Conservation (phyloP, 2,329 filamentous ascomycete genomes). For the Fusarium sublunatum region DNA sequence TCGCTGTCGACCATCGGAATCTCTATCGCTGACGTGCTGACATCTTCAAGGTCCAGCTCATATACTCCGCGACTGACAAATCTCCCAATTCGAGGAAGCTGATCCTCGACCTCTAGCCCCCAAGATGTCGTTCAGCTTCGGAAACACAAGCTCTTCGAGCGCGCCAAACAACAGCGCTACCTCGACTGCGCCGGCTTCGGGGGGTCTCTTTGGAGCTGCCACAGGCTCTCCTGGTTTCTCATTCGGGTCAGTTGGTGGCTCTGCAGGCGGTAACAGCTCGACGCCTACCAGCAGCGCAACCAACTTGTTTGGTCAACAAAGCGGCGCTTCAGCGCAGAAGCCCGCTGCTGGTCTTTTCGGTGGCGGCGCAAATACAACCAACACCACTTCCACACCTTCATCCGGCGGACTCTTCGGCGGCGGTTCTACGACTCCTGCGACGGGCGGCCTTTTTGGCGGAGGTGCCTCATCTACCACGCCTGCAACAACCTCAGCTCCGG, state of each 20-base stretch:
- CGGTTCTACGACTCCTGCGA: constrained; percentile 42
- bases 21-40: constrained; percentile 11
- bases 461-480: constrained; percentile 44
- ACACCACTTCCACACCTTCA: constrained; percentile 34
- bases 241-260: constrained; percentile 52
- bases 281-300: constrained; percentile 46
- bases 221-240: constrained; percentile 53
- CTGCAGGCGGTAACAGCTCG: constrained; percentile 43
- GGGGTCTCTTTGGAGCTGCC: constrained; percentile 55
- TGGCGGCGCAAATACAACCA: constrained; percentile 37
- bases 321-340: constrained; percentile 44
- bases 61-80: constrained; percentile 27
- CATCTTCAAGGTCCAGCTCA: constrained; percentile 4
- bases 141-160: constrained; percentile 49
- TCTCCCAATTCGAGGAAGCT: constrained; percentile 34
- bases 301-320: constrained; percentile 50
- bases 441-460: constrained; percentile 41
- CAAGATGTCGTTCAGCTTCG: constrained; percentile 57
- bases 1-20: constrained; percentile 13
- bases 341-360: constrained; percentile 45
- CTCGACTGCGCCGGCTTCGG: constrained; percentile 54
- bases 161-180: constrained; percentile 49
- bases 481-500: constrained; percentile 40
- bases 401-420: constrained; percentile 42
- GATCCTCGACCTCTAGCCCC: constrained; percentile 30